phyloP scores from a whole-genome alignment of 768 basidiomycete species.

The Harrya chromipes region DNA sequence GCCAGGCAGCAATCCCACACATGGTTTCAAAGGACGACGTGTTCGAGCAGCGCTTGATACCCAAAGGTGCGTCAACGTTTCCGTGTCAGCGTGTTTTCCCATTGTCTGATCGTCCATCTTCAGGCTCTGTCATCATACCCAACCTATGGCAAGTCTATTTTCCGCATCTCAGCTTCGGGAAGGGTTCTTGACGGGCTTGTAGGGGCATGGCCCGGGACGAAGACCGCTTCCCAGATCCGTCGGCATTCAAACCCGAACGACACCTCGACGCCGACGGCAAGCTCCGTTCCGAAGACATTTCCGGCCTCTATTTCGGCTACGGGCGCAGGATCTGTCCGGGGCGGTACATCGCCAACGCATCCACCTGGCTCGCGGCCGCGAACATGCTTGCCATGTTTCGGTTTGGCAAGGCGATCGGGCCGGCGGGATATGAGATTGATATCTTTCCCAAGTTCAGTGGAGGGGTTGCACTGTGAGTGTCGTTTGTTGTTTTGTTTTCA shows the following conservation, averaged over 20 bases:
- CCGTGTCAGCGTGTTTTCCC: neutral
- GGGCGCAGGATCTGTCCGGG: constrained; percentile 28
- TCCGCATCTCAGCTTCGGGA: neutral
- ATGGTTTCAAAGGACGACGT: constrained; percentile 35
- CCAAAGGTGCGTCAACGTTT: constrained; percentile 36
- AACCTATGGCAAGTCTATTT: constrained; percentile 17
- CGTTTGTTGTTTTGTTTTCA: no score
- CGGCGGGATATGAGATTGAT: constrained; percentile 22
- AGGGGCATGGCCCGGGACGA: constrained; percentile 26
- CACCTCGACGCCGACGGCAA: constrained; percentile 23
- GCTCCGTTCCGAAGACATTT: constrained; percentile 19
- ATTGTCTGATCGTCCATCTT: neutral
- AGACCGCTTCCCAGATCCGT: constrained; percentile 27
- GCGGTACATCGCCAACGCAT: constrained; percentile 15
- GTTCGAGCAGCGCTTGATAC: constrained; percentile 48
- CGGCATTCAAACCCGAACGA: constrained; percentile 34
- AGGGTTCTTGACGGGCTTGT: neutral
- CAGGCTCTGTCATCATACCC: constrained; percentile 22
- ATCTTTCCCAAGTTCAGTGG: constrained; percentile 18
- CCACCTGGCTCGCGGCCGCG: constrained; percentile 19
- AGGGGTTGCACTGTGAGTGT: constrained; percentile 16
- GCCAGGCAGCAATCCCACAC: constrained; percentile 26
- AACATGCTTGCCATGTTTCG: constrained; percentile 20
- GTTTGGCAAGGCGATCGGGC: constrained; percentile 21
- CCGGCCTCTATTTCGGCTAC: constrained; percentile 32